phyloP scores from a whole-genome alignment of 2,329 filamentous ascomycete genomes.

The Mariannaea elegans region DNA sequence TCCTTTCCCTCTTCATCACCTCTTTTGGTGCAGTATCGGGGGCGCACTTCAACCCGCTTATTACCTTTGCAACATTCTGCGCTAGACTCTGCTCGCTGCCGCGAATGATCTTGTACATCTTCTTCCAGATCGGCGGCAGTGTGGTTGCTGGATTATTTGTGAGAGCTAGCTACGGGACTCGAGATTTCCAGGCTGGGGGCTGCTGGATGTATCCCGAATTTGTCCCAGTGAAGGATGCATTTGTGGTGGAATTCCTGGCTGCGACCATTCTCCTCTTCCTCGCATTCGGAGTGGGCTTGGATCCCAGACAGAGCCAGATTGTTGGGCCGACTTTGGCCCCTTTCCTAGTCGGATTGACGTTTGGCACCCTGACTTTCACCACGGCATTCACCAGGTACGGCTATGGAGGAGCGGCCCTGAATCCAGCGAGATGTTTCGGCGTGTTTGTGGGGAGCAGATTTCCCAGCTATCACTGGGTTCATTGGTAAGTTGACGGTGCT shows the following conservation, averaged over 20 bases:
- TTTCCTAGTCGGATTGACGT: conserved; percentile 55
- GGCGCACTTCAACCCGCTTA: conserved; percentile 63
- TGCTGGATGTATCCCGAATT: conserved; percentile 40
- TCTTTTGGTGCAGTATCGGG: conserved; percentile 58
- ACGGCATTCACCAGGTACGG: conserved; percentile 41
- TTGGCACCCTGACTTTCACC: conserved; percentile 49
- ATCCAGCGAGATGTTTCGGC: conserved; percentile 36
- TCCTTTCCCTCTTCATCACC: conserved; percentile 59
- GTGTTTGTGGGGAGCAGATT: conserved; percentile 33
- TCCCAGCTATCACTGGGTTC: conserved; percentile 38
- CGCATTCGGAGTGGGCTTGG: conserved; percentile 62
- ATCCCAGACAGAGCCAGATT: conserved; percentile 58
- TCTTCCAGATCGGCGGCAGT: conserved; percentile 56
- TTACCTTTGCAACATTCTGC: conserved; percentile 63
- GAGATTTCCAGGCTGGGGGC: conserved; percentile 42
- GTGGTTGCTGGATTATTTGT: conserved; percentile 40
- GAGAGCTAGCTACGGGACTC: conserved; percentile 41
- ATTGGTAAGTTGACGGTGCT: conserved; percentile 26
- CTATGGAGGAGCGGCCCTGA: conserved; percentile 34
- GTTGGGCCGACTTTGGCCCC: conserved; percentile 60
- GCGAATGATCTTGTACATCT: conserved; percentile 58
- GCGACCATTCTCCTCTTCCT: conserved; percentile 58
- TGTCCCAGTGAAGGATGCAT: conserved; percentile 43
- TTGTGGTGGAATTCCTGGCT: conserved; percentile 59
- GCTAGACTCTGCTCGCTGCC: conserved; percentile 59